phyloP scores from a whole-genome alignment of 2,329 filamentous ascomycete species.

The Dactylonectria macrodidyma region DNA sequence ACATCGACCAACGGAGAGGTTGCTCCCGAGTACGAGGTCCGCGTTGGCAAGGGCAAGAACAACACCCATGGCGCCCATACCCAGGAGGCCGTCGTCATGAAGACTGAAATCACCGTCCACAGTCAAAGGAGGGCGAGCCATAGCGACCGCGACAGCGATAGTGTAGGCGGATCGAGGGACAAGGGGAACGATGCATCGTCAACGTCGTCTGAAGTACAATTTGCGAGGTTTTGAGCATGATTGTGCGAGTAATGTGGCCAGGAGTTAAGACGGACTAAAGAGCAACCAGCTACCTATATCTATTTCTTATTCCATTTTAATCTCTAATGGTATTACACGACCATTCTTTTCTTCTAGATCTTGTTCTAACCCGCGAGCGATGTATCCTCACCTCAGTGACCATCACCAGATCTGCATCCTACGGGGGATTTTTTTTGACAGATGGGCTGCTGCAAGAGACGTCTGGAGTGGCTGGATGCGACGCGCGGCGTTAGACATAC shows the following conservation, averaged over 20 bases:
- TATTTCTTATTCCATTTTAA: no score
- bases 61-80: not conserved
- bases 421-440: no score
- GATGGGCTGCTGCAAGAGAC: no score
- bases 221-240: constrained; percentile 34
- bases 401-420: no score
- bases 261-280: no score
- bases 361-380: no score
- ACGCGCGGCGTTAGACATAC: no score
- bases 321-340: no score
- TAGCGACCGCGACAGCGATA: constrained; percentile 12
- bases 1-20: constrained; percentile 23
- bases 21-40: constrained; percentile 38
- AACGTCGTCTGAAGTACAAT: constrained; percentile 41
- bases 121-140: constrained; percentile 30
- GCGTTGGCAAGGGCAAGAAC: constrained; percentile 33
- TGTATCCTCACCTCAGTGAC: no score
- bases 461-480: no score
- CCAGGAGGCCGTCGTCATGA: constrained; percentile 31
- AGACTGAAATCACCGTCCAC: constrained; percentile 39
- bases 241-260: not conserved
- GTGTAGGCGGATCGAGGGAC: constrained; percentile 10
- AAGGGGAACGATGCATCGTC: constrained; percentile 37
- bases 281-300: no score
- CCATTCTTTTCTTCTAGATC: no score